Base-by-base conservation (phyloP, 2,329 filamentous ascomycete species). In the Beauveria bassiana region DNA sequence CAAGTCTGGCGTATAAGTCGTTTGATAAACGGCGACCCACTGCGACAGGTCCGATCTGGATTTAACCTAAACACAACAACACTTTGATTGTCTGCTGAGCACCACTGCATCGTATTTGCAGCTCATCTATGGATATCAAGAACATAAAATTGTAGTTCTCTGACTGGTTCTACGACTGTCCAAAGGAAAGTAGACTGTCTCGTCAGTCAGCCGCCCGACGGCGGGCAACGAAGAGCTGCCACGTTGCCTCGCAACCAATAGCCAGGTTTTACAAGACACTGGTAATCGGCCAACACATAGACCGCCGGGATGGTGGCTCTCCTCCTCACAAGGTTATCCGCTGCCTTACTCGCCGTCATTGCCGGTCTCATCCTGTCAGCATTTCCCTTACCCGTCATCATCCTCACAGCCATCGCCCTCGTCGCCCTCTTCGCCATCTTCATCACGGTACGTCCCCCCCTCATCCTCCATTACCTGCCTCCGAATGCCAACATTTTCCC, bases 391-490 rank as follows among this genome's bases (percentile, higher is more conserved):
- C 50, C 34, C n/a, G 18, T 63, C 26, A 56, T 66, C 3, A 42
- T 64, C 38, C 51, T 67, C 10, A 58, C 60, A 31, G 18, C 71
- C 31, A 47, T 69, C 5, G 49, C 66, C 2, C 22, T 66, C 47
- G 62, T 70, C n/a, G 58, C 59, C 22, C 55, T 70, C 2, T 16
- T 18, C 26, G 22, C 64, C 59, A 67, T 74, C 53, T 73, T 72
- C 54, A 47, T 70, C 31, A 70, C 71, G 34, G 75, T 74, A 66
- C 61, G 68, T 20, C 9, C 40, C n/a, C 22, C 40, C 18, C 51
- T 34, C 16, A 34, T 50, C n/a, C 34, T 38, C 14, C 34, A 34
- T 38, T 38, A 12, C 14, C 34, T 16, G 34, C 34, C 14, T 5
- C 12, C 14, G 14, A 38, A 38, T 38, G 5, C 34, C 34, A 38